A percentile compares a stretch with the other conserved stretches of the same genome.
Conservation (phyloP, 768 basidiomycete genomes). For the Suillus weaverae region DNA sequence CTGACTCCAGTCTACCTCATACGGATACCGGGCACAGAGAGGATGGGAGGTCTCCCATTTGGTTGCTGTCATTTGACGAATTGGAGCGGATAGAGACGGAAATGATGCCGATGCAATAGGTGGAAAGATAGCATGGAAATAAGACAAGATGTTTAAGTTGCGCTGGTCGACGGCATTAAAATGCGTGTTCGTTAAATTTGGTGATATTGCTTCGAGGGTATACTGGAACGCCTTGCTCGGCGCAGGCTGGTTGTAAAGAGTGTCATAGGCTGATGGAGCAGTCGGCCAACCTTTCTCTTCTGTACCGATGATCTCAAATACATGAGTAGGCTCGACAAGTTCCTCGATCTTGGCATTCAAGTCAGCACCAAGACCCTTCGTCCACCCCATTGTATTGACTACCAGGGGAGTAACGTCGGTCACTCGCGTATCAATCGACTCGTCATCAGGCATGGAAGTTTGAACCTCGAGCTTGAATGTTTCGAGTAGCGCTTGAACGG, state of each 20-base stretch:
- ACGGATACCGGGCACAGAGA: slow-evolving; percentile 68
- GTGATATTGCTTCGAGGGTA: slow-evolving; percentile 46
- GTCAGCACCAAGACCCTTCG: slow-evolving; percentile 88
- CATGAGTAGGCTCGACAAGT: slow-evolving; percentile 50
- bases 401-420: slow-evolving; percentile 73
- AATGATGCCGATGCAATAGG: slow-evolving; percentile 10
- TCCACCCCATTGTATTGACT: slow-evolving; percentile 97
- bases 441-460: slow-evolving; percentile 29
- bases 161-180: slow-evolving; percentile 65
- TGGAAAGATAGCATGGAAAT: slow-evolving; percentile 61
- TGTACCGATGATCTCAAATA: slow-evolving; percentile 22
- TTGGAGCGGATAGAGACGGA: slow-evolving; percentile 20
- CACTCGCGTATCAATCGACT: slow-evolving; percentile 40
- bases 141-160: slow-evolving; percentile 68
- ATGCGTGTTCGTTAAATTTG: slow-evolving; percentile 27
- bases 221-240: neutral
- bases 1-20: slow-evolving; percentile 58
- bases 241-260: slow-evolving; percentile 6
- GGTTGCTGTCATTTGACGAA: slow-evolving; percentile 39
- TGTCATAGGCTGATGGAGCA: slow-evolving; percentile 9
- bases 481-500: slow-evolving; percentile 65
- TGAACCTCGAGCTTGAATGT: slow-evolving; percentile 71
- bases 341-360: slow-evolving; percentile 70
- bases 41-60: slow-evolving; percentile 71
- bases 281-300: slow-evolving; percentile 26